Evolutionary conservation across 2,329 filamentous ascomycete genomes (phyloP).

Genomic region (Juglanconis sp.): DNA sequence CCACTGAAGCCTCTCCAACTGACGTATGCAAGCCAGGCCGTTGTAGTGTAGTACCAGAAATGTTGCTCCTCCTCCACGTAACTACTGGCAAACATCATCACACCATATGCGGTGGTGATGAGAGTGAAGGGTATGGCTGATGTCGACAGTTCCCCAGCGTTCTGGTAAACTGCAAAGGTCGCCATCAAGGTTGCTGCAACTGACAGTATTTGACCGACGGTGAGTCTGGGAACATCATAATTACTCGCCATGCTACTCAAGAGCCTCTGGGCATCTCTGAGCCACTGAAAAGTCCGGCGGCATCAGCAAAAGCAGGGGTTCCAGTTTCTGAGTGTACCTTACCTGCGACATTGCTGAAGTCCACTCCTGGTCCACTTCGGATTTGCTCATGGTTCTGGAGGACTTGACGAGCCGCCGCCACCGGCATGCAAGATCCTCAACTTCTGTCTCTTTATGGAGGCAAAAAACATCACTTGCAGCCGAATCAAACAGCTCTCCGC

Average conservation of each 20-base stretch:
- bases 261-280: slow-evolving; percentile 67
- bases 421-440: slow-evolving; percentile 64
- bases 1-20: slow-evolving; percentile 44
- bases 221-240: slow-evolving; percentile 70
- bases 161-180: slow-evolving; percentile 33
- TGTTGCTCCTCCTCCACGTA: slow-evolving; percentile 98
- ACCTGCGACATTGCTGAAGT: slow-evolving; percentile 43
- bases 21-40: slow-evolving; percentile 63
- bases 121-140: slow-evolving; percentile 42
- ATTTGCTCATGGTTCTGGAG: slow-evolving; percentile 18
- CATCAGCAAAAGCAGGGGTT: background rate
- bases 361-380: slow-evolving; percentile 36
- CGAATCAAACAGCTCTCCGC: slow-evolving; percentile 40
- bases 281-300: slow-evolving; percentile 48
- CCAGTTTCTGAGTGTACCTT: slow-evolving; percentile 6
- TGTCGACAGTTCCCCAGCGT: slow-evolving; percentile 22
- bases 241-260: slow-evolving; percentile 92
- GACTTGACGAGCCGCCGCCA: slow-evolving; percentile 51
- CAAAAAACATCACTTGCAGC: slow-evolving; percentile 24
- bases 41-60: slow-evolving; percentile 92
- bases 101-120: slow-evolving; percentile 62
- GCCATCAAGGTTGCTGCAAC: slow-evolving; percentile 37
- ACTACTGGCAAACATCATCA: slow-evolving; percentile 97
- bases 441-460: slow-evolving; percentile 38
- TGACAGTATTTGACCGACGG: slow-evolving; percentile 40